Conservation (phyloP, 2,329 filamentous ascomycete species). For the Cephalotrichum gorgonifer region DNA sequence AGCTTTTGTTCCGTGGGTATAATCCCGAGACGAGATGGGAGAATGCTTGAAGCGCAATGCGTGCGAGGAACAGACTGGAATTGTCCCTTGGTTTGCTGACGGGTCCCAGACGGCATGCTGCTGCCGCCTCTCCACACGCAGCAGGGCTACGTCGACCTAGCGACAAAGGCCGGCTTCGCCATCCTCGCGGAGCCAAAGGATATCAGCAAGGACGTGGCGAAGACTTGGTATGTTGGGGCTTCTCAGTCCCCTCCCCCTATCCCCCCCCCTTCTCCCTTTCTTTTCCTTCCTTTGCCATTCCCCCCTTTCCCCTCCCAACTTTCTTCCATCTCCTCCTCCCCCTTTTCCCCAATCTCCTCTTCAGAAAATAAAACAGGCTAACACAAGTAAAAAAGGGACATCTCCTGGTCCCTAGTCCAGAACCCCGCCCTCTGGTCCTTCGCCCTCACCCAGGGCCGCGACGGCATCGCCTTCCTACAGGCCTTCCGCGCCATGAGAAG, state of each 20-base stretch:
- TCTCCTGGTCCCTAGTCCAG: constrained; percentile 50
- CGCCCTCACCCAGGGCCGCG: constrained; percentile 47
- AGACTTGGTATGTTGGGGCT: constrained; percentile 41
- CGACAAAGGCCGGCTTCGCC: constrained; percentile 34
- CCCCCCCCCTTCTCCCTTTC: constrained; percentile 5
- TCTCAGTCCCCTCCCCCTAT: neutral
- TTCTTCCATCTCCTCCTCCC: neutral
- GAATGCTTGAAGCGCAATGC: no score
- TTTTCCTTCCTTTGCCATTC: neutral
- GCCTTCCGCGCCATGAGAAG: constrained; percentile 51
- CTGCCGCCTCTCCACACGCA: constrained; percentile 45
- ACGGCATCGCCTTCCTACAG: constrained; percentile 50
- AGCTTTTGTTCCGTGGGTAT: neutral
- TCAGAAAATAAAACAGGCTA: neutral
- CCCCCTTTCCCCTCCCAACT: constrained; percentile 4
- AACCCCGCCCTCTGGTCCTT: constrained; percentile 52
- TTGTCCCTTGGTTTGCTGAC: neutral
- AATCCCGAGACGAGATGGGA: no score
- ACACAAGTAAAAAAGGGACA: constrained; percentile 33
- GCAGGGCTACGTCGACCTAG: constrained; percentile 39
- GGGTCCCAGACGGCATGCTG: constrained; percentile 43
- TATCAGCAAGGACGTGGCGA: constrained; percentile 46
- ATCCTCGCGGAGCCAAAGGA: constrained; percentile 37
- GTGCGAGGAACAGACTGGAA: no score
- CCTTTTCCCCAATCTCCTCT: neutral